Percentiles rank a stretch among this genome's conserved stretches.
Conservation (phyloP, 2,329 filamentous ascomycete genomes). For the Exophiala spinifera region DNA sequence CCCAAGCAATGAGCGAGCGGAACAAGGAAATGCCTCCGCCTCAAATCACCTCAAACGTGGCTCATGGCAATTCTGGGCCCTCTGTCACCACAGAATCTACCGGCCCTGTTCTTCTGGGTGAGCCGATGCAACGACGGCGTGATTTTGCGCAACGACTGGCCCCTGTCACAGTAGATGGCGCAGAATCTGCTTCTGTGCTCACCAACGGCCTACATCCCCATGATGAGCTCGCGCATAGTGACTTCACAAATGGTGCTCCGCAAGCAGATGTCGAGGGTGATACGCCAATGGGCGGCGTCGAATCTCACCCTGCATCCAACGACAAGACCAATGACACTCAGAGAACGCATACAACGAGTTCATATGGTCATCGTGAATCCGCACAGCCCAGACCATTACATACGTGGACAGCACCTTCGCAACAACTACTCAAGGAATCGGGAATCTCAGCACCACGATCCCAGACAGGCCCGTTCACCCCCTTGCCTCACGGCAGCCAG, state of each 20-base stretch:
- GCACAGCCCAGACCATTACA: constrained; percentile 48
- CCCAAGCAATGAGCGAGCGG: constrained; percentile 43
- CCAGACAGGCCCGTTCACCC: constrained; percentile 54
- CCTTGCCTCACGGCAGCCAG: constrained; percentile 57
- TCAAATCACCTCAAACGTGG: constrained; percentile 51
- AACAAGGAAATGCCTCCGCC: constrained; percentile 46
- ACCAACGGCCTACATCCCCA: constrained; percentile 38
- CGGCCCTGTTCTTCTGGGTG: constrained; percentile 61
- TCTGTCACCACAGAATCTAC: constrained; percentile 31
- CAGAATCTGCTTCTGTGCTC: constrained; percentile 33
- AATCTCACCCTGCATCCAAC: constrained; percentile 49
- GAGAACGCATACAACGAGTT: constrained; percentile 49
- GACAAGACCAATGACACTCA: constrained; percentile 38
- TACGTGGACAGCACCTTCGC: constrained; percentile 46
- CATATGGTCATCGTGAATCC: constrained; percentile 45
- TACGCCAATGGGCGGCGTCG: constrained; percentile 60
- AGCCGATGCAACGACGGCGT: constrained; percentile 56
- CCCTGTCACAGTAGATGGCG: constrained; percentile 57
- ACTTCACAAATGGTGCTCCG: constrained; percentile 37
- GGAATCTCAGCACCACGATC: constrained; percentile 46
- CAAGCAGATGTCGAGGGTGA: constrained; percentile 52
- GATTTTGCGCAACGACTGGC: constrained; percentile 21
- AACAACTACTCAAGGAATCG: constrained; percentile 44
- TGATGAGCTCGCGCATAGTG: constrained; percentile 29
- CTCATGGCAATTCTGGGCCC: constrained; percentile 51